Base-by-base conservation (phyloP, 2,329 filamentous ascomycete genomes). In the Diplodia sapinea region DNA sequence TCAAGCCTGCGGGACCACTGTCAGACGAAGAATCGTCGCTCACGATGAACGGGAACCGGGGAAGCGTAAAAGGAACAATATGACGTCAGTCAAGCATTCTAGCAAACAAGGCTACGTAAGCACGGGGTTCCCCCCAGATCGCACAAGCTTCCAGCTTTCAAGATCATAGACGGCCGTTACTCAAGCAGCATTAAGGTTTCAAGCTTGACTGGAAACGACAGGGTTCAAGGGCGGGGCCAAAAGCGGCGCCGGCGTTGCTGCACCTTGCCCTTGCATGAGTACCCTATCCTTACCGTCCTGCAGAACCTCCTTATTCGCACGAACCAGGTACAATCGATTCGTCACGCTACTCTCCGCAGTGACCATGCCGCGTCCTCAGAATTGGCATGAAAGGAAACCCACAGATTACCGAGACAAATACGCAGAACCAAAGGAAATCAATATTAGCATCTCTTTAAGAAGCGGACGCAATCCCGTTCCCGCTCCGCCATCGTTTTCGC, bases 401-500 rank as follows among this genome's bases (percentile, higher is more conserved):
- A 43, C 13, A 31, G 8, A 38, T 12, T 7, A 31, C 56, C 56
- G 38, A 59, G 56, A 43, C 56, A 59, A 20, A 38, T 52, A 56
- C 15, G 36, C 26, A 40, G 23, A 15, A 47, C 38, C 29, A 59
- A 59, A 40, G 43, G 38, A 59, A 59, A 29, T 62, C 26, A 62
- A 50, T 62, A 62, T 62, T 62, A 62, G 57, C 57, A 50, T 62
- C 57, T 62, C 57, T 50, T 62, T 13, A 47, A 11, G 20, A 56
- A 36, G 57, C 57, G 57, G 57, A 62, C 43, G 57, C 57, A 36
- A 62, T 62, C 57, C 57, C 49, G 40, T 62, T 62, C 50, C 26
- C 57, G 57, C 57, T 33, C 40, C 57, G 57, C 57, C 43, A 33
- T 64, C 63, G 17, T 56, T 47, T 65, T 56, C 63, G 63, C 50